Evolutionary conservation across 306 rosid genomes (phyloP), one percentile per base, ranked within the genome.

Genomic region (Cyamopsis tetragonoloba): DNA sequence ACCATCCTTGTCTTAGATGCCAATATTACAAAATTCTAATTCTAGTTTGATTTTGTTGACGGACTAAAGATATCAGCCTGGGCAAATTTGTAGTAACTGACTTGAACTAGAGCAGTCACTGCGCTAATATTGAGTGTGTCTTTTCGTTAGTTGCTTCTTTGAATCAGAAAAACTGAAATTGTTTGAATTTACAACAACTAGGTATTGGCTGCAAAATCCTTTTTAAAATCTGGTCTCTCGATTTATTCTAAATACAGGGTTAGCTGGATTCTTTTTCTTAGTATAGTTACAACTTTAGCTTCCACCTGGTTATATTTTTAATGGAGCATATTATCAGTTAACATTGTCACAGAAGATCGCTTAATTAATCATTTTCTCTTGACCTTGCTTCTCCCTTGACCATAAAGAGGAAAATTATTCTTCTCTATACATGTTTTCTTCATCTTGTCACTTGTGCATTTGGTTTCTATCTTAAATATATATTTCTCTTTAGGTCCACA

Each of bases 401-500:
- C 43, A 48, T 15, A 34, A 34, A 35, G 6, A 22, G 22, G n/a
- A 12, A 71, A 41, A 50, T 22, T 42, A 27, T 41, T 70, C 32
- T 35, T n/a, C 6, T 1, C n/a, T 7, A 5, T 18, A 2, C 55
- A 43, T 53, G 46, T 54, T 49, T 38, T 10, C 61, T 30, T 58
- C 17, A 4, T 13, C 75, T 26, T 30, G 5, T 8, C 54, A 27
- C 10, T 37, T 71, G 4, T 73, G 62, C 13, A 57, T 37, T 51
- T 46, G 43, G 11, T 51, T 70, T 28, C 39, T 4, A 48, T 46
- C 27, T 62, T 54, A 41, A 39, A 13, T 72, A 37, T 53, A 2
- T 68, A 32, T 58, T 51, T 74, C 41, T 49, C 55, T 75, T 60
- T 82, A 93, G 99, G 96, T 80, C 83, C 92, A 68, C 99, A 93